Percentiles rank a stretch among this genome's conserved stretches.
Evolutionary conservation across 2,329 filamentous ascomycete genomes (phyloP).

Genomic region (Microcyclospora pomicola): DNA sequence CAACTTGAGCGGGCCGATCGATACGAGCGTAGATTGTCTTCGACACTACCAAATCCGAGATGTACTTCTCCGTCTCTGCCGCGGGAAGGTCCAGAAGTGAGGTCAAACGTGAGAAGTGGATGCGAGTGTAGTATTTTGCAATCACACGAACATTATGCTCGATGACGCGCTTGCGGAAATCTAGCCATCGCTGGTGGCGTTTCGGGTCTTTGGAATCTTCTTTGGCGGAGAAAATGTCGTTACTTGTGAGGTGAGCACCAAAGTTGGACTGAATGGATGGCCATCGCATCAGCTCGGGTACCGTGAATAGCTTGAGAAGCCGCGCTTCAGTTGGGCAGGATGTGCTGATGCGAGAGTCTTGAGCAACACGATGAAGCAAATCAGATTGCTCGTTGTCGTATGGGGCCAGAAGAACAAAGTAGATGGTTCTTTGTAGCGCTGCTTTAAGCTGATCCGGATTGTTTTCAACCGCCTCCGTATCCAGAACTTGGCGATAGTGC

Average conservation of each 20-base stretch:
- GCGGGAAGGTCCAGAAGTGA: slow-evolving; percentile 82
- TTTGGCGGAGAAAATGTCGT: slow-evolving; percentile 68
- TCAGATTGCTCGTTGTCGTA: slow-evolving; percentile 99
- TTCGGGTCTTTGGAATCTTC: slow-evolving; percentile 55
- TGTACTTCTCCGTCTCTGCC: slow-evolving; percentile 97
- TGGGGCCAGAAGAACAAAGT: slow-evolving; percentile 90
- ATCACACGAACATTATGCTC: slow-evolving; percentile 98
- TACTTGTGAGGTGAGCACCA: slow-evolving; percentile 72
- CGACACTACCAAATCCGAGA: slow-evolving; percentile 87
- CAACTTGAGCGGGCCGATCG: slow-evolving; percentile 78
- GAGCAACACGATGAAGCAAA: slow-evolving; percentile 81
- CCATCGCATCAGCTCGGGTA: slow-evolving; percentile 97
- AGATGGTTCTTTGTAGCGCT: slow-evolving; percentile 84
- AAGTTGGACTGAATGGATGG: slow-evolving; percentile 82
- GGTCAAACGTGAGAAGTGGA: slow-evolving; percentile 80
- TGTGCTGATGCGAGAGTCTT: slow-evolving; percentile 57
- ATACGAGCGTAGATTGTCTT: slow-evolving; percentile 99
- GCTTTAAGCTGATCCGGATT: slow-evolving; percentile 74
- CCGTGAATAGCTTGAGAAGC: slow-evolving; percentile 85
- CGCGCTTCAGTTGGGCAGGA: slow-evolving; percentile 55
- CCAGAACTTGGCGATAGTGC: slow-evolving; percentile 89
- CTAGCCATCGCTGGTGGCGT: slow-evolving; percentile 76
- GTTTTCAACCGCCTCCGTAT: slow-evolving; percentile 89
- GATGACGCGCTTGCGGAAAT: slow-evolving; percentile 93
- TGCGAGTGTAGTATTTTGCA: slow-evolving; percentile 97